Base-by-base conservation (phyloP, 148 eudicot species). In the Rhododendron williamsianum region DNA sequence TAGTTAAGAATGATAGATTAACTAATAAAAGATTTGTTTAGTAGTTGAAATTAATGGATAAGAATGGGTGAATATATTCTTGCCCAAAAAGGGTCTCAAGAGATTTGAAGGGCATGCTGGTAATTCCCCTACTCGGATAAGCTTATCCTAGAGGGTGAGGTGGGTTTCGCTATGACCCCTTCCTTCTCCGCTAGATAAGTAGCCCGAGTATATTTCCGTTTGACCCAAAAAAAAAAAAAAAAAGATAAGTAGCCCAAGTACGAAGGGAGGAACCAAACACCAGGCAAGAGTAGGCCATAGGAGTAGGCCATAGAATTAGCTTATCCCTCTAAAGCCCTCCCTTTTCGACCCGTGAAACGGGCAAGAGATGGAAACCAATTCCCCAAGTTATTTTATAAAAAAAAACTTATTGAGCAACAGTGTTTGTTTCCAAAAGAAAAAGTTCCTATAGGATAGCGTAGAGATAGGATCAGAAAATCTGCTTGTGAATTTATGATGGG, bases 401-500 rank as follows among this genome's bases (percentile, higher is more conserved):
- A 54, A 13, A 16, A 54, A 16, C 60, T 54, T 51, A 13, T 3
- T 54, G 4, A 15, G 19, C 21, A 23, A 63, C 67, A 19, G n/a
- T 21, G 67, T 58, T 58, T 58, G 67, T 58, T 21, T 21, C 67
- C n/a, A 13, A 63, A 49, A 15, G 2, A 80, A 48, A 25, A 8
- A 49, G 9, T 19, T 46, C 23, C 10, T 51, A 43, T 82, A 43
- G 65, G 76, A 63, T 36, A 65, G 23, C 41, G 27, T 41, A 45
- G 33, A 82, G 72, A 63, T 60, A 5, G 41, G 72, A 82, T 63
- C 48, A 21, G 73, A 60, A 81, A 58, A 60, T 58, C 83, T 36
- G 49, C 51, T 38, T 38, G 38, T 81, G 51, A 60, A 48, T 41
- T 41, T 41, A 48, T 2, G 12, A 48, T 48, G 52, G 43, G 43